These are phyloP conservation scores for Nelumbo lutea DNA, from an alignment of 164 flowering plant species.

Conservation along the genomic window DNA sequence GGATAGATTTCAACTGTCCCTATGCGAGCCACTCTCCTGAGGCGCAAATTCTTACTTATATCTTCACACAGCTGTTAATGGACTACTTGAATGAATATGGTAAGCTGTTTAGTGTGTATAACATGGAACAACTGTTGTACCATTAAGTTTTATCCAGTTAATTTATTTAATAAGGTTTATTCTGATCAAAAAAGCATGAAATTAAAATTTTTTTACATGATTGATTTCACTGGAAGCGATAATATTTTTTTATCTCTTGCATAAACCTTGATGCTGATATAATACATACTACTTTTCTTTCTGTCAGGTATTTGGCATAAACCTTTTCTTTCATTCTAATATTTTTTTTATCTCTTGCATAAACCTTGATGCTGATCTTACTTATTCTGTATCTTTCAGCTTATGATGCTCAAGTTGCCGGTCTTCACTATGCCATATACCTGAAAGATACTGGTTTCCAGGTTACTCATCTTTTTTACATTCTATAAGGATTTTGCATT, in stretches of 20 bases:
- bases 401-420: conserved; percentile 94
- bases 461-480: conserved; percentile 35
- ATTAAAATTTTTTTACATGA: too few species aligned
- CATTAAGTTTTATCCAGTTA: background rate
- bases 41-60: conserved; percentile 65
- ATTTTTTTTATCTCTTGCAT: background rate
- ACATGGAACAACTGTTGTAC: background rate
- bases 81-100: conserved; percentile 99
- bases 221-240: background rate
- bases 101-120: conserved; percentile 23
- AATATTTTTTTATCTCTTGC: background rate
- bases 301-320: background rate
- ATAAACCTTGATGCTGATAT: background rate
- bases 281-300: background rate
- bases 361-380: conserved; percentile 1
- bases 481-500: too few species aligned
- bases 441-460: conserved; percentile 67
- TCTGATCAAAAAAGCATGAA: too few species aligned
- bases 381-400: conserved; percentile 47
- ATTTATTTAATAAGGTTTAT: too few species aligned
- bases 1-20: conserved; percentile 83
- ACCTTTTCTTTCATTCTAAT: background rate
- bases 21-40: conserved; percentile 68
- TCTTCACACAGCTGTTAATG: conserved; percentile 69
- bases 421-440: conserved; percentile 63